Evolutionary conservation across 345 rosid genomes (phyloP).

Genomic region (Eutrema japonicum): DNA sequence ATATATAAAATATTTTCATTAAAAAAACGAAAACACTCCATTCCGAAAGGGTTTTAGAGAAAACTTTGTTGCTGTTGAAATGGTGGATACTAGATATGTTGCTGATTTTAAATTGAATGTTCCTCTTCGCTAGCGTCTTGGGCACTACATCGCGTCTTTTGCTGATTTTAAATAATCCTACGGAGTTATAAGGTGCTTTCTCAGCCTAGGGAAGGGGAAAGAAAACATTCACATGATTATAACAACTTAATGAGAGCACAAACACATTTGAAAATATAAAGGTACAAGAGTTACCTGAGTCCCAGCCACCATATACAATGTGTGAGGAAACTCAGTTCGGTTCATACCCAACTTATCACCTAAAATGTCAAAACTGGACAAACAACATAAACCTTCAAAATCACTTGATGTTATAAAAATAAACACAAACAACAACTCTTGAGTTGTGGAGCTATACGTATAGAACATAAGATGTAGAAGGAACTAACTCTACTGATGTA

Average conservation of each 20-base stretch:
- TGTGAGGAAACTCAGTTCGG: constrained; percentile 88
- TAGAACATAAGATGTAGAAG: no score
- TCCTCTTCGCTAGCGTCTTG: constrained; percentile 37
- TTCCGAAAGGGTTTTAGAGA: no score
- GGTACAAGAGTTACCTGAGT: constrained; percentile 67
- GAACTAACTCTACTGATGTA: no score
- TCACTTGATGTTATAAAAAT: not conserved
- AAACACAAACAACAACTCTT: no score
- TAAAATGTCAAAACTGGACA: constrained; percentile 77
- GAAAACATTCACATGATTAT: not conserved
- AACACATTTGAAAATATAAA: constrained; percentile 7
- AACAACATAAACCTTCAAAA: constrained; percentile 13
- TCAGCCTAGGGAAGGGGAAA: constrained; percentile 61
- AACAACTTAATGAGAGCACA: not conserved
- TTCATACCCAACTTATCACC: constrained; percentile 84
- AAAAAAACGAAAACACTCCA: no score
- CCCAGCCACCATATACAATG: constrained; percentile 80
- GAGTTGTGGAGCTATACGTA: no score
- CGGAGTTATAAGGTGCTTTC: constrained; percentile 70
- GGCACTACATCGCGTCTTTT: constrained; percentile 80
- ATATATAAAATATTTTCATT: no score
- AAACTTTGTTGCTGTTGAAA: no score
- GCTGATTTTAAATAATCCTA: constrained; percentile 76
- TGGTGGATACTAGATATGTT: no score
- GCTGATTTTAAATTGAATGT: no score